phyloP scores from a whole-genome alignment of 1,284 basidiomycete genomes.

The Ceratobasidium sp. region DNA sequence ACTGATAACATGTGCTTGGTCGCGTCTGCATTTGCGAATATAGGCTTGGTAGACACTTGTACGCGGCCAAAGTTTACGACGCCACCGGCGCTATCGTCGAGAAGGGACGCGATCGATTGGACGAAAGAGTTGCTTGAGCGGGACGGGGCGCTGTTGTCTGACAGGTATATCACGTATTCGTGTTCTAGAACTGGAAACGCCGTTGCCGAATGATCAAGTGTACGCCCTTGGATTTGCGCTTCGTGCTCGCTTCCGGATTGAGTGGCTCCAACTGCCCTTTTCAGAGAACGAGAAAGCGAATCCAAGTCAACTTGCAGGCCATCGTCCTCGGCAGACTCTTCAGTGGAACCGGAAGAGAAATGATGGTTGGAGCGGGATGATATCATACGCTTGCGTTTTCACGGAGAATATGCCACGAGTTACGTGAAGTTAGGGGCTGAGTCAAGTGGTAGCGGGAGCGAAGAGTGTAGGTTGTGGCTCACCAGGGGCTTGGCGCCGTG shows the following conservation, averaged over 20 bases:
- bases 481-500: background rate
- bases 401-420: background rate
- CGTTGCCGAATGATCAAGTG: background rate
- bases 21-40: background rate
- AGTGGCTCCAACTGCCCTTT: background rate
- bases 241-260: conserved; percentile 7
- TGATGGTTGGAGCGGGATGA: conserved; percentile 3
- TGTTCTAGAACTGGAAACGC: conserved; percentile 5
- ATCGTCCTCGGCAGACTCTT: conserved; percentile 22
- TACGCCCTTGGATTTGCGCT: background rate
- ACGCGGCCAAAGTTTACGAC: conserved; percentile 5
- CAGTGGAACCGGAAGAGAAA: background rate
- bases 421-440: background rate
- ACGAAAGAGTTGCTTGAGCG: background rate
- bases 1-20: conserved; percentile 18
- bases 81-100: background rate
- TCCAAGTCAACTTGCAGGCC: conserved; percentile 10
- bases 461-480: background rate
- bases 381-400: background rate
- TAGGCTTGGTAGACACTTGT: background rate
- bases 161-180: conserved; percentile 24
- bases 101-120: conserved; percentile 9
- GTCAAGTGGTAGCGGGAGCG: background rate
- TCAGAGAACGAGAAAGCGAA: background rate
- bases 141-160: background rate